phyloP scores from a whole-genome alignment of 176 grass and related monocot genomes.

The Canna indica region DNA sequence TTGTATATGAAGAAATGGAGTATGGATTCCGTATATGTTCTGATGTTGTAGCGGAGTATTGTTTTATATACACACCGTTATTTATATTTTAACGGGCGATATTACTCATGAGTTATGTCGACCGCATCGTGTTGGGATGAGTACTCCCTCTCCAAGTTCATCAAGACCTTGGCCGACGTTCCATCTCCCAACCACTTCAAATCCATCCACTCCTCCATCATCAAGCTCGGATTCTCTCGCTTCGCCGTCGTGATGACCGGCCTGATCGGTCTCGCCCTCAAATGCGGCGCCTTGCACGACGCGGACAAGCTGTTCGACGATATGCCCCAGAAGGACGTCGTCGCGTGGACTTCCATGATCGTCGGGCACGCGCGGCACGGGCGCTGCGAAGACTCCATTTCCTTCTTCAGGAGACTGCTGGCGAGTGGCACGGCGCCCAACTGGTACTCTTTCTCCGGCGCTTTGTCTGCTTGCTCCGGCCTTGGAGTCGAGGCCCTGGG shows the following conservation, averaged over 20 bases:
- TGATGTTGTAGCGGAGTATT: no score
- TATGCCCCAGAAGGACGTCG: slow-evolving; percentile 36
- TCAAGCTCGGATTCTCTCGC: background rate
- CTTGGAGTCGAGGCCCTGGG: slow-evolving; percentile 4
- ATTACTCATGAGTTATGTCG: background rate
- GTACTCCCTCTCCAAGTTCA: slow-evolving; percentile 3
- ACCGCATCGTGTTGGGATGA: background rate
- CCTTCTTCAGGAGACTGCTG: slow-evolving; percentile 27
- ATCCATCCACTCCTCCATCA: background rate
- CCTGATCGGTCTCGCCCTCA: slow-evolving; percentile 16
- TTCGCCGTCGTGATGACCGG: slow-evolving; percentile 17
- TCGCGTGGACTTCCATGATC: slow-evolving; percentile 54
- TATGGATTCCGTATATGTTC: no score
- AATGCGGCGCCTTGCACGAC: slow-evolving; percentile 23
- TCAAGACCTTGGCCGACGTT: background rate
- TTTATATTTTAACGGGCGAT: no score
- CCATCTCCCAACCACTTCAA: background rate
- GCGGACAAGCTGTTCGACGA: slow-evolving; percentile 39
- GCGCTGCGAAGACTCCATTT: background rate
- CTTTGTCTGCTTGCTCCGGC: slow-evolving; percentile 27
- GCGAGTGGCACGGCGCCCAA: slow-evolving; percentile 19
- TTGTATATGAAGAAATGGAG: no score
- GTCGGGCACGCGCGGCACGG: slow-evolving; percentile 42
- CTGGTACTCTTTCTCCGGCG: slow-evolving; percentile 37
- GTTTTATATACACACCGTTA: background rate